Percentiles rank a stretch among this genome's conserved stretches.
Conservation (phyloP, 805 yeast species). For the Teunomyces barrocoloradensis region DNA sequence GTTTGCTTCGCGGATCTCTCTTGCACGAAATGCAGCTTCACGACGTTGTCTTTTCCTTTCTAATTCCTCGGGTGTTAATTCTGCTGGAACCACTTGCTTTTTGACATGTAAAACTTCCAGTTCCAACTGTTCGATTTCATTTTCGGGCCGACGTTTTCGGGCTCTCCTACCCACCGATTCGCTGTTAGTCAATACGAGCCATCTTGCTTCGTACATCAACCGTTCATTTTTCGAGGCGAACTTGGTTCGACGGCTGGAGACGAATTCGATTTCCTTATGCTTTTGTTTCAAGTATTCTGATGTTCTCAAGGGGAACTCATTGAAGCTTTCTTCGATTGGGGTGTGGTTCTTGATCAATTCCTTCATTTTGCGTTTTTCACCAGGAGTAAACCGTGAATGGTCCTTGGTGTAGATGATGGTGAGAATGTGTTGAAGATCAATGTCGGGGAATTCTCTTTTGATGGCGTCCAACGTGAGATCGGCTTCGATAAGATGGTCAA, state of each 20-base stretch:
- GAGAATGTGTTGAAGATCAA: slow-evolving; percentile 6
- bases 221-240: slow-evolving; percentile 29
- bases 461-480: slow-evolving; percentile 5
- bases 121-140: not conserved
- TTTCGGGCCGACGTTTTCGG: not conserved
- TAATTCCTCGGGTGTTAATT: not conserved
- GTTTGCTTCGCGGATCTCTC: slow-evolving; percentile 4
- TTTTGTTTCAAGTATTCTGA: slow-evolving; percentile 18
- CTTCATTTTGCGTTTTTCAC: slow-evolving; percentile 23
- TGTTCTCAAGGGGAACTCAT: slow-evolving; percentile 25
- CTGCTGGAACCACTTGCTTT: not conserved
- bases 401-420: not conserved
- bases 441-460: not conserved
- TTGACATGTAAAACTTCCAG: not conserved
- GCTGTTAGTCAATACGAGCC: slow-evolving; percentile 27
- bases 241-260: slow-evolving; percentile 23
- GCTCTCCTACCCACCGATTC: not conserved
- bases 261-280: slow-evolving; percentile 22
- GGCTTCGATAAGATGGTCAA: not conserved
- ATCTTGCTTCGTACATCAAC: slow-evolving; percentile 38
- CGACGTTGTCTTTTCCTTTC: not conserved
- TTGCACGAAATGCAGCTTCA: not conserved
- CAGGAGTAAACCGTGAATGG: slow-evolving; percentile 15
- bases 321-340: slow-evolving; percentile 12
- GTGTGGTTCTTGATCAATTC: slow-evolving; percentile 12